Evolutionary conservation across 164 flowering plant genomes (phyloP).

Genomic region (Vitis cinerea): DNA sequence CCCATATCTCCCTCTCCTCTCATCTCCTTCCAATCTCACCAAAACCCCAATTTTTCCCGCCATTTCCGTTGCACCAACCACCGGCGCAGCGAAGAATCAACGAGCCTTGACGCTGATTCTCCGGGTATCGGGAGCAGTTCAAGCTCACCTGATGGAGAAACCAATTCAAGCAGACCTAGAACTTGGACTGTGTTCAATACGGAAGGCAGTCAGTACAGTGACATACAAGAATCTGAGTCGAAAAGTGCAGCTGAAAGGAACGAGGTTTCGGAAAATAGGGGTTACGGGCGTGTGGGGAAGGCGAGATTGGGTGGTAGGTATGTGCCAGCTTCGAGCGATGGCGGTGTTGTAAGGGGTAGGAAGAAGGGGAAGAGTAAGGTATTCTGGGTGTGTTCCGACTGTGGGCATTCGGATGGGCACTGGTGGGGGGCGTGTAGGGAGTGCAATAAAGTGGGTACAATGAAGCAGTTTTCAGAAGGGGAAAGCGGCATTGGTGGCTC

Average conservation of each 20-base stretch:
- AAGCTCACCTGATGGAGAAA: not conserved
- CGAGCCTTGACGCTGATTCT: not conserved
- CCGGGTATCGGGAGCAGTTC: slow-evolving; percentile 8
- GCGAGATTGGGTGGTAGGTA: not conserved
- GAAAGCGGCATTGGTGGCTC: slow-evolving; percentile 19
- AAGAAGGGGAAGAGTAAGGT: slow-evolving; percentile 52
- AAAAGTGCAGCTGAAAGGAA: not conserved
- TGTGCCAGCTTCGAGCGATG: not conserved
- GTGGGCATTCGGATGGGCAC: slow-evolving; percentile 67
- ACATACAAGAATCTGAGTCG: not conserved
- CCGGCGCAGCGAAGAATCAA: slow-evolving; percentile 7
- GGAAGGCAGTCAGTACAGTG: slow-evolving; percentile 1
- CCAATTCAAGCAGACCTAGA: not conserved
- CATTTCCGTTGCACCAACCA: slow-evolving; percentile 16
- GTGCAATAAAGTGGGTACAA: slow-evolving; percentile 46
- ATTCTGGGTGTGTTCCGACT: slow-evolving; percentile 61
- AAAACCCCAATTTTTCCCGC: slow-evolving; percentile 15
- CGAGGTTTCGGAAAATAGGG: not conserved
- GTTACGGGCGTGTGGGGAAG: slow-evolving; percentile 7
- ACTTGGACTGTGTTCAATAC: slow-evolving; percentile 27
- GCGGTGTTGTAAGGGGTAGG: slow-evolving; percentile 24
- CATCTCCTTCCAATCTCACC: slow-evolving; percentile 7
- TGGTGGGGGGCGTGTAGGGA: slow-evolving; percentile 87
- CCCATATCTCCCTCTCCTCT: slow-evolving; percentile 5
- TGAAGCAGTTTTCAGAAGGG: slow-evolving; percentile 39